These are phyloP conservation scores for Pestalotiopsis sp. DNA, from an alignment of 2,329 filamentous ascomycete genomes.

Conservation along the genomic window DNA sequence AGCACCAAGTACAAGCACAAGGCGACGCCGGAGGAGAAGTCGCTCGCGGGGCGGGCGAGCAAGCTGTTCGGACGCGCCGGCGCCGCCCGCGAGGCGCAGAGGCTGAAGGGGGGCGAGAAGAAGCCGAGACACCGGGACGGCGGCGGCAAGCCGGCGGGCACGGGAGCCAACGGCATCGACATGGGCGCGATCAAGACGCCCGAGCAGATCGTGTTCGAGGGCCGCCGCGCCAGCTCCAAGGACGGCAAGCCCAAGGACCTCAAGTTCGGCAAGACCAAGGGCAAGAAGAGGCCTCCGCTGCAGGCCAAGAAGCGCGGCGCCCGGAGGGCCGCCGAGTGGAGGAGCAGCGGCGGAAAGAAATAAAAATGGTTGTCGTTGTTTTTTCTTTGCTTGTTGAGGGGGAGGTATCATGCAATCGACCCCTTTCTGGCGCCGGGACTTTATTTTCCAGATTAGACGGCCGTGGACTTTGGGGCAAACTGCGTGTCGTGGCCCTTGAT, in stretches of 20 bases:
- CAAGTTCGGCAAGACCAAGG: constrained; percentile 56
- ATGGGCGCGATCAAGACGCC: constrained; percentile 54
- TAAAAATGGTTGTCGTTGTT: background rate
- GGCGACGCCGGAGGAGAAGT: constrained; percentile 68
- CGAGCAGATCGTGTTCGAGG: constrained; percentile 79
- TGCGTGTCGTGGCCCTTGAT: too few relatives aligned
- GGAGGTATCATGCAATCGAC: background rate
- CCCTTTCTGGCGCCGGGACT: background rate
- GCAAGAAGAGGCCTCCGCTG: constrained; percentile 28
- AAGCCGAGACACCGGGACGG: constrained; percentile 24
- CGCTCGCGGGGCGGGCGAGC: constrained; percentile 70
- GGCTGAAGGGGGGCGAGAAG: constrained; percentile 30
- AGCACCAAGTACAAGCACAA: constrained; percentile 69
- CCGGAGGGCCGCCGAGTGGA: constrained; percentile 34
- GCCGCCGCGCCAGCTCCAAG: constrained; percentile 70
- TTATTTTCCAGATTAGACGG: too few relatives aligned
- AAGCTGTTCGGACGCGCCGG: constrained; percentile 75
- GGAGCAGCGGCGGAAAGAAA: constrained; percentile 26
- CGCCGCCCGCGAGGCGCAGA: constrained; percentile 49
- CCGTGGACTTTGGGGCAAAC: too few relatives aligned
- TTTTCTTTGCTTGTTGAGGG: background rate
- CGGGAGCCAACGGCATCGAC: constrained; percentile 19
- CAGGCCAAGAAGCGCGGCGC: constrained; percentile 31
- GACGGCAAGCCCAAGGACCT: constrained; percentile 66
- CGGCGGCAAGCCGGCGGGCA: background rate